Base-by-base conservation (phyloP, 140 eudicot genomes). In the Bidens hawaiensis region DNA sequence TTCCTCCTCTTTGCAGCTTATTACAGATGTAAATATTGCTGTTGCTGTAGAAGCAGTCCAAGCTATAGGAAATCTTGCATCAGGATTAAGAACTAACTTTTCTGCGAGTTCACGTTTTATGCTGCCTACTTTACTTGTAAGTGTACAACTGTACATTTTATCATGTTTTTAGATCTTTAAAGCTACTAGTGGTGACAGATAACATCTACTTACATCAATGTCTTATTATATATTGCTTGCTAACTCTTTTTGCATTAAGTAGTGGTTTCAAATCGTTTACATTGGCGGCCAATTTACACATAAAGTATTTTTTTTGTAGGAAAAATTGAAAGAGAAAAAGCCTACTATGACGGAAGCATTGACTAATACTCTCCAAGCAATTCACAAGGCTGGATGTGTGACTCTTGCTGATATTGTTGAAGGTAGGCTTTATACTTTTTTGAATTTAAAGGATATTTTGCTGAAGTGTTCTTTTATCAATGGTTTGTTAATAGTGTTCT, bases 271-370 rank as follows among this genome's bases (percentile, higher is more conserved):
- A 14, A 54, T 54, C 41, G 7, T 56, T 28, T 16, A 28, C 38
- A 30, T 27, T 30, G 24, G 10, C 8, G n/a, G 30, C 12, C 19
- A 2, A 25, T 52, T 38, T 21, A 18, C 34, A 2, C 70, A 57
- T 65, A 59, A 36, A 14, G 18, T 25, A 45, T 6, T 36, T 46
- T 69, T 50, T 54, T 52, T 10, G 45, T 72, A 91, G 99, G 99
- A 94, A 85, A 94, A 94, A 85, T 34, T 94, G 72, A 94, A 94
- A 78, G 99, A 94, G 94, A 94, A 94, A 77, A 94, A 94, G 63
- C 97, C 99, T 57, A 85, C 97, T 36, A 48, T 81, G 77, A 70
- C 88, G 0, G 97, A 85, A 65, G 94, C 99, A 26, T 85, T 94
- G 33, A 60, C 73, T 17, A 94, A 88, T 79, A 88, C 99, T 64